Base-by-base conservation (phyloP, 2,329 filamentous ascomycete species). In the Dactylellina drechsleri region DNA sequence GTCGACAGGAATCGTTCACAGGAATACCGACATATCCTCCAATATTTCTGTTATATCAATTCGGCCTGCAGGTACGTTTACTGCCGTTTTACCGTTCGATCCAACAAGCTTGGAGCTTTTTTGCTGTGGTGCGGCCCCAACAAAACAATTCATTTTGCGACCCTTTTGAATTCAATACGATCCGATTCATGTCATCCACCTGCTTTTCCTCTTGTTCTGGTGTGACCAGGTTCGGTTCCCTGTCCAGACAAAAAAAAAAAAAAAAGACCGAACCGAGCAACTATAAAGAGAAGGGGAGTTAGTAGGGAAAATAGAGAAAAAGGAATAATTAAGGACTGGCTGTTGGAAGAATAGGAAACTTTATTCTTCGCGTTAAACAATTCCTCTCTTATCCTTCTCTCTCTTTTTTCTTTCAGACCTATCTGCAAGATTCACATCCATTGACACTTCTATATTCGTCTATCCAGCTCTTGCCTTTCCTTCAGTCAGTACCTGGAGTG, bases 321-420 rank as follows among this genome's bases (percentile, higher is more conserved):
- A 4, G 13, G 8, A 66, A 60, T 53, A 41, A 15, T 45, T 36
- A 54, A 45, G 43, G 43, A 13, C 31, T 36, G 10, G 3, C 10
- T 8, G 15, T 36, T 26, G 13, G 20, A 10, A 45, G 54, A 36
- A 36, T 23, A 36, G 1, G 2, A 36, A 36, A 36, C 45, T 40
- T 59, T 52, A 43, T 56, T 47, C 45, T 28, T 10, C 16, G 41
- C 56, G 16, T 28, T 20, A 45, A 16, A 20, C 13, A 4, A 16
- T n/a, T 31, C 23, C 49, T 36, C 49, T 16, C 41, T 18, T 15
- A 23, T 49, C 15, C 36, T 13, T 47, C 8, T 16, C 41, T 53
- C 61, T 47, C 43, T 56, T 56, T 56, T 56, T 43, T 41, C 45
- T 36, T 52, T 52, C 41, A 41, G 50, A 53, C 61, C 52, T 57